Evolutionary conservation across 2,329 filamentous ascomycete species (phyloP).

Genomic region (Rutstroemia sp.): DNA sequence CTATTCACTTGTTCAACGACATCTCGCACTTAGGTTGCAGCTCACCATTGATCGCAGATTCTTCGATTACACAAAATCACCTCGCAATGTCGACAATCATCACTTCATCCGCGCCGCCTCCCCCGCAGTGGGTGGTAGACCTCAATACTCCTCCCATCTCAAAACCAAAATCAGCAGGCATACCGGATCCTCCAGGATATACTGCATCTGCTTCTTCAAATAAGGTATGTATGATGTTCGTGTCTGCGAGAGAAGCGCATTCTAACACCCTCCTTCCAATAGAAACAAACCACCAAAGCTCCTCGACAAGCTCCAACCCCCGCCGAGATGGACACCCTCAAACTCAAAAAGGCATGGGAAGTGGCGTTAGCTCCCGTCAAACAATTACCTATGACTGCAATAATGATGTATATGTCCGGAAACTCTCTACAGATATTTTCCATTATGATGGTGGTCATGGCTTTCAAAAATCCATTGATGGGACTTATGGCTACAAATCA

Average conservation of each 20-base stretch:
- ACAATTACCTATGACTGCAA: constrained; percentile 91
- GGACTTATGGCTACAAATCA: constrained; percentile 76
- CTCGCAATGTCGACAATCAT: neutral
- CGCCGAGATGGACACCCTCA: constrained; percentile 89
- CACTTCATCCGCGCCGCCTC: constrained; percentile 30
- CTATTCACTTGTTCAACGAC: neutral
- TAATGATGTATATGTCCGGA: constrained; percentile 99
- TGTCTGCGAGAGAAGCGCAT: neutral
- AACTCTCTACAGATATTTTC: constrained; percentile 98
- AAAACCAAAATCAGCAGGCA: constrained; percentile 57
- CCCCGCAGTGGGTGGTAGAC: constrained; percentile 77
- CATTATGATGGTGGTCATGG: constrained; percentile 99
- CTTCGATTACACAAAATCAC: no score
- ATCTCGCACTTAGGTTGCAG: neutral
- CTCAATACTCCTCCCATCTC: constrained; percentile 62
- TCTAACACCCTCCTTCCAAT: constrained; percentile 1
- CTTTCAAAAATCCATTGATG: constrained; percentile 92
- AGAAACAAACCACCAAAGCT: constrained; percentile 34
- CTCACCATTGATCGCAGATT: neutral
- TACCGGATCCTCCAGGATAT: constrained; percentile 85
- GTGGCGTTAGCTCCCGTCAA: constrained; percentile 90
- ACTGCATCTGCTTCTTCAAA: constrained; percentile 43
- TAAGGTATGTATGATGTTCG: constrained; percentile 41
- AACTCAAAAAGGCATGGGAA: constrained; percentile 99
- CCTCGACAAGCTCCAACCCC: constrained; percentile 60